Conservation (phyloP, 2,329 filamentous ascomycete genomes). For the Penicillium sp. region DNA sequence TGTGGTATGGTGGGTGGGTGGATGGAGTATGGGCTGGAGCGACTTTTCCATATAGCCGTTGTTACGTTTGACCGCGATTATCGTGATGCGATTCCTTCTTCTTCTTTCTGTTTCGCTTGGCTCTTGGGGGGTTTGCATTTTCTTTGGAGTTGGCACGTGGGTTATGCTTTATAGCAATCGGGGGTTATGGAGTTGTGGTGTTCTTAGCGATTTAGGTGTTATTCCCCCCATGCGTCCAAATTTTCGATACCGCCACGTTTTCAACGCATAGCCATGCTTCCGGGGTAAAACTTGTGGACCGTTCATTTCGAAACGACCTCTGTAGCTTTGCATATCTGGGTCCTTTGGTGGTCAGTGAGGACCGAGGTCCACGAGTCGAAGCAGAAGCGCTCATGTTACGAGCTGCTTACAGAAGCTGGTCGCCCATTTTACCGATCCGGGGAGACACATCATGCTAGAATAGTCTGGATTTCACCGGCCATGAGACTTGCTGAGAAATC, state of each 20-base stretch:
- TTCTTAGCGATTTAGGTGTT: not conserved
- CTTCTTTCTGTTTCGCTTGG: not conserved
- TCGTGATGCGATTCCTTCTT: not conserved
- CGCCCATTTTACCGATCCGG: too few species aligned
- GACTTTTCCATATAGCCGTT: not conserved
- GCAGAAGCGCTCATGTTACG: not conserved
- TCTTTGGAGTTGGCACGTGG: slow-evolving; percentile 10
- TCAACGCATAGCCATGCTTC: not conserved
- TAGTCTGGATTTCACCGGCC: too few species aligned
- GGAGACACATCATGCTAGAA: too few species aligned
- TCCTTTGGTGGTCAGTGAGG: not conserved
- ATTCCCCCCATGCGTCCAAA: not conserved
- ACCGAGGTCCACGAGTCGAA: not conserved
- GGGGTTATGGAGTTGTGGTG: not conserved
- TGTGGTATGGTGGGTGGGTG: too few species aligned
- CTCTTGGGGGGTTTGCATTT: slow-evolving; percentile 11
- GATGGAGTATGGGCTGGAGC: not conserved
- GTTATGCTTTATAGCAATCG: not conserved
- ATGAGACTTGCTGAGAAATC: too few species aligned
- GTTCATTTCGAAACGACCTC: not conserved
- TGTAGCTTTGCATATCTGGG: not conserved
- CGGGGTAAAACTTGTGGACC: not conserved
- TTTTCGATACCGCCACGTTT: not conserved
- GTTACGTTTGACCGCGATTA: not conserved
- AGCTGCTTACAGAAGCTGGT: too few species aligned